phyloP scores from a whole-genome alignment of 805 yeast genomes.

The Starmerella davenportii region DNA sequence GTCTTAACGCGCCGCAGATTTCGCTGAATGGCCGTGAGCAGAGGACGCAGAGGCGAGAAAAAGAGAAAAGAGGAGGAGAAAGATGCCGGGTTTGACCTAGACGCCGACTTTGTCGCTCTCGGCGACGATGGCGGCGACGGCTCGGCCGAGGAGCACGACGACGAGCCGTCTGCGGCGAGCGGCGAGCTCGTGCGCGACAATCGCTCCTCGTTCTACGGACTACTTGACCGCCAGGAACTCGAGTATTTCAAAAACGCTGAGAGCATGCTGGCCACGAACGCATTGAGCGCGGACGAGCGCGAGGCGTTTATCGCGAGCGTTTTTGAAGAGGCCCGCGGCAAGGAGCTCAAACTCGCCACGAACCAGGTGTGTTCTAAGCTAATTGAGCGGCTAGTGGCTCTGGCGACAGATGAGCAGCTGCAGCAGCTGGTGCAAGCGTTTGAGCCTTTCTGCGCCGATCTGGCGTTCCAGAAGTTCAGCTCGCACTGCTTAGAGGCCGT shows the following conservation, averaged over 20 bases:
- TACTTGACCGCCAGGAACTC: conserved; percentile 64
- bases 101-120: conserved; percentile 17
- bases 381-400: conserved; percentile 65
- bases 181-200: conserved; percentile 7
- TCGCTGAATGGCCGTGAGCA: background rate
- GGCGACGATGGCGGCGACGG: conserved; percentile 4
- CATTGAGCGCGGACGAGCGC: conserved; percentile 62
- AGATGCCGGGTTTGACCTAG: conserved; percentile 3
- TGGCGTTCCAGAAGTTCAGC: conserved; percentile 74
- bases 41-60: conserved; percentile 3
- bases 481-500: conserved; percentile 87
- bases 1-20: no score
- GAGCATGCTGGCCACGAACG: conserved; percentile 60
- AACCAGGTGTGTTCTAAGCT: conserved; percentile 89
- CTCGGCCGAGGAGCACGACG: conserved; percentile 6
- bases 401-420: conserved; percentile 46
- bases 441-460: conserved; percentile 52
- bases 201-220: conserved; percentile 52
- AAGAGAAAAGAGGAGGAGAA: conserved; percentile 4
- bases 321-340: conserved; percentile 70
- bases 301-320: conserved; percentile 56
- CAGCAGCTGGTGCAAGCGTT: conserved; percentile 48
- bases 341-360: conserved; percentile 79
- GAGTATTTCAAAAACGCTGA: conserved; percentile 92
- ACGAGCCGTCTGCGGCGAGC: background rate